phyloP scores from a whole-genome alignment of 1,139 yeast species.

The Sugiyamaella xylanicola region DNA sequence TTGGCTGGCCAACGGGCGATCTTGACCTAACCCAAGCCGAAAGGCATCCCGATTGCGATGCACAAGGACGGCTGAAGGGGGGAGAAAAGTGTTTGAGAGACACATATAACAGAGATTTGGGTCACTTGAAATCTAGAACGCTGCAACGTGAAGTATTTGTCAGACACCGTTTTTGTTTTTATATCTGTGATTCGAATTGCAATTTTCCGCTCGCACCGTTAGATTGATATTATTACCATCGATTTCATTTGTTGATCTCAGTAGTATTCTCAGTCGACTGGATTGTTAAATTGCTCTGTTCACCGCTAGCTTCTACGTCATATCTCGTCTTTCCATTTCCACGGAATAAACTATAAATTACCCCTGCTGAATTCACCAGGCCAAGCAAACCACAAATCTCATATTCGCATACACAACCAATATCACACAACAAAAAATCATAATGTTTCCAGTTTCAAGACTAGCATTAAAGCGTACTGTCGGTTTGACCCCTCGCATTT shows the following conservation, averaged over 20 bases:
- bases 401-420: not conserved
- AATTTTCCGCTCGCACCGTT: no score
- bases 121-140: not conserved
- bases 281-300: not conserved
- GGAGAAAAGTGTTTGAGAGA: not conserved
- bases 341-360: no score
- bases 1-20: not conserved
- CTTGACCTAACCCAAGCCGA: not conserved
- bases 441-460: conserved; percentile 14
- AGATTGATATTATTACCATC: no score
- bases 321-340: no score
- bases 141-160: not conserved
- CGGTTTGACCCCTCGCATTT: conserved; percentile 3
- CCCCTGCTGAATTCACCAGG: not conserved
- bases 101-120: not conserved
- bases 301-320: no score
- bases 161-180: not conserved
- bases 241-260: not conserved
- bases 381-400: not conserved
- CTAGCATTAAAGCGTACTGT: conserved; percentile 3
- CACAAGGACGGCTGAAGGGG: not conserved
- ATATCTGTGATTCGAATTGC: not conserved
- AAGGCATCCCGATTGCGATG: not conserved
- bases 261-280: not conserved
- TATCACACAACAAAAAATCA: not conserved